These are phyloP conservation scores for Ustilago hordei DNA, from an alignment of 1,284 basidiomycete species.

Conservation along the genomic window DNA sequence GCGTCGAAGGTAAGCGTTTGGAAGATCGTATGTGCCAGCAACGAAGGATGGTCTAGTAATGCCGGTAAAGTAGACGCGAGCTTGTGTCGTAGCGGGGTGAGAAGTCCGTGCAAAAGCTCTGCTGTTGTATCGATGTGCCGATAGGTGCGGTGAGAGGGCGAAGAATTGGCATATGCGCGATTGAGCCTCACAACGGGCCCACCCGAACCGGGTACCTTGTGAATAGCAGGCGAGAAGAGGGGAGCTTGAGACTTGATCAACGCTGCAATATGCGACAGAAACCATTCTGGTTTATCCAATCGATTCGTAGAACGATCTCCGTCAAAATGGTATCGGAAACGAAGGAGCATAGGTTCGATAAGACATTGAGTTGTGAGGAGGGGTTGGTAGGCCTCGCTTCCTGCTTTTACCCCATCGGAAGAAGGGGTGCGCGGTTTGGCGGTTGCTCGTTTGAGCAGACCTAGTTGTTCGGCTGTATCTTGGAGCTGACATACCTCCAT, in stretches of 20 bases:
- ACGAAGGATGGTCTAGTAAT: constrained; percentile 81
- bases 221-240: constrained; percentile 76
- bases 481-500: constrained; percentile 56
- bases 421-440: constrained; percentile 17
- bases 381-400: constrained; percentile 62
- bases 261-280: constrained; percentile 89
- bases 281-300: constrained; percentile 97
- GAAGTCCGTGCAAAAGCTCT: constrained; percentile 62
- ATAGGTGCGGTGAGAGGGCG: constrained; percentile 75
- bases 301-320: constrained; percentile 86
- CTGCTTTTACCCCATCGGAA: constrained; percentile 21
- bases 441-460: constrained; percentile 31
- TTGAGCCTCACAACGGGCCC: constrained; percentile 19
- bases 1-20: constrained; percentile 90
- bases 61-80: constrained; percentile 74
- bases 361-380: constrained; percentile 77
- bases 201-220: constrained; percentile 22
- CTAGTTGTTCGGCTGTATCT: constrained; percentile 47
- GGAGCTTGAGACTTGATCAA: constrained; percentile 70
- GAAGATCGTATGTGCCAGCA: constrained; percentile 94
- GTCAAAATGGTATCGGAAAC: constrained; percentile 97
- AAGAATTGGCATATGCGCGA: constrained; percentile 78
- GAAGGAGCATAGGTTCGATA: constrained; percentile 83
- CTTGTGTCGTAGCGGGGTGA: constrained; percentile 58
- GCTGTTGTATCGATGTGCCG: constrained; percentile 52